phyloP scores from a whole-genome alignment of 441 rosid species.

The Codiaeum variegatum region DNA sequence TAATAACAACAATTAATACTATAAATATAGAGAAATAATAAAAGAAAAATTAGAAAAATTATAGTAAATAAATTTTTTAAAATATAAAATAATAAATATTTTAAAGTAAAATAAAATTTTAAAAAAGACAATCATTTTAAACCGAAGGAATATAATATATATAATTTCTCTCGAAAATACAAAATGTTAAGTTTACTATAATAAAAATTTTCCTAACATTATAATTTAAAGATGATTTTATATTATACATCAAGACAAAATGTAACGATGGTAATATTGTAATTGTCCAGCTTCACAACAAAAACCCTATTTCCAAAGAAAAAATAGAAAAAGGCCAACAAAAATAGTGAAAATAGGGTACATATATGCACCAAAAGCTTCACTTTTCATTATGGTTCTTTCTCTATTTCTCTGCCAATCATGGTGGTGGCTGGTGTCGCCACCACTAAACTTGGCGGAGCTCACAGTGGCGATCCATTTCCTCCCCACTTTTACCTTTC shows the following conservation, averaged over 20 bases:
- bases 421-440: constrained; percentile 18
- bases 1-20: too few species aligned
- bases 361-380: not conserved
- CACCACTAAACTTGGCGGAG: constrained; percentile 20
- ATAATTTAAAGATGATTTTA: not conserved
- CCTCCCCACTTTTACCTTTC: not conserved
- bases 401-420: constrained; percentile 17
- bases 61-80: too few species aligned
- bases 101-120: too few species aligned
- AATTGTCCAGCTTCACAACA: not conserved
- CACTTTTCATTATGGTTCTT: constrained; percentile 25
- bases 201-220: too few species aligned
- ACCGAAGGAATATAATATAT: too few species aligned
- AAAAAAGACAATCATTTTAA: too few species aligned
- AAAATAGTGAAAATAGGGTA: not conserved
- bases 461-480: not conserved
- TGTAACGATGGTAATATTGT: not conserved
- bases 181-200: too few species aligned
- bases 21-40: too few species aligned
- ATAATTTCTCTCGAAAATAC: too few species aligned
- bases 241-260: not conserved
- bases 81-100: too few species aligned
- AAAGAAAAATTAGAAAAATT: too few species aligned
- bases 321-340: not conserved
- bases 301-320: constrained; percentile 5